Percentiles rank a stretch among this genome's conserved stretches.
Evolutionary conservation across 2,329 filamentous ascomycete species (phyloP).

Genomic region (Cercospora zeina): DNA sequence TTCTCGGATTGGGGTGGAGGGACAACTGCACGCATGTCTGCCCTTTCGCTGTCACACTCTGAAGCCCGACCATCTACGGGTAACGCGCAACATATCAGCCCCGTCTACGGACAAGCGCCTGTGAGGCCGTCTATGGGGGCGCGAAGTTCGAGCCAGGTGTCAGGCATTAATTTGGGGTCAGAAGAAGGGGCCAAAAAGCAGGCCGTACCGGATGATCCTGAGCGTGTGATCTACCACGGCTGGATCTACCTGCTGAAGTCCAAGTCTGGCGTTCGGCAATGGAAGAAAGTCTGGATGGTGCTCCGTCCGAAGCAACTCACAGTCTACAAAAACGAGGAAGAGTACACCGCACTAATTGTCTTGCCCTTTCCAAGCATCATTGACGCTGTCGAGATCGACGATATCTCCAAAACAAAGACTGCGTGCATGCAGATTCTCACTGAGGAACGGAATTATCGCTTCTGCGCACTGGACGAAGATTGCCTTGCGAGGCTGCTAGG

Average conservation of each 20-base stretch:
- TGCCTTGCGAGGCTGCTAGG: conserved; percentile 80
- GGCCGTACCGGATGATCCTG: conserved; percentile 57
- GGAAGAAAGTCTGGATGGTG: conserved; percentile 94
- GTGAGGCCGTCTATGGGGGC: conserved; percentile 31
- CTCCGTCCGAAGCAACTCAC: conserved; percentile 80
- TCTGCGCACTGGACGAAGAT: conserved; percentile 72
- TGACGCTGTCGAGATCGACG: conserved; percentile 89
- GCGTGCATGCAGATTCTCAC: conserved; percentile 91
- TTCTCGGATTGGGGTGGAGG: conserved; percentile 59
- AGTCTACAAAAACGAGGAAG: conserved; percentile 87
- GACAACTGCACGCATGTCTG: conserved; percentile 38
- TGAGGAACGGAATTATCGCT: conserved; percentile 68
- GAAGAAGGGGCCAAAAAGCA: conserved; percentile 21
- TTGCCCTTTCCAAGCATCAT: conserved; percentile 76
- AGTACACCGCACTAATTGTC: conserved; percentile 84
- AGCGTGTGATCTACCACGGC: conserved; percentile 91
- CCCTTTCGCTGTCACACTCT: conserved; percentile 37
- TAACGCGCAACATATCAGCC: conserved; percentile 39
- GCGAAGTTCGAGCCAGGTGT: conserved; percentile 64
- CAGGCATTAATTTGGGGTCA: conserved; percentile 52
- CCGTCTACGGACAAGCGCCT: conserved; percentile 39
- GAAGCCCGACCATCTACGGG: conserved; percentile 39
- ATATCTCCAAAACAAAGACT: conserved; percentile 77
- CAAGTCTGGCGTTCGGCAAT: conserved; percentile 80
- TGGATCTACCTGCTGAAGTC: conserved; percentile 83